phyloP scores from a whole-genome alignment of 2,329 filamentous ascomycete species.

The Pseudogymnoascus pannorum region DNA sequence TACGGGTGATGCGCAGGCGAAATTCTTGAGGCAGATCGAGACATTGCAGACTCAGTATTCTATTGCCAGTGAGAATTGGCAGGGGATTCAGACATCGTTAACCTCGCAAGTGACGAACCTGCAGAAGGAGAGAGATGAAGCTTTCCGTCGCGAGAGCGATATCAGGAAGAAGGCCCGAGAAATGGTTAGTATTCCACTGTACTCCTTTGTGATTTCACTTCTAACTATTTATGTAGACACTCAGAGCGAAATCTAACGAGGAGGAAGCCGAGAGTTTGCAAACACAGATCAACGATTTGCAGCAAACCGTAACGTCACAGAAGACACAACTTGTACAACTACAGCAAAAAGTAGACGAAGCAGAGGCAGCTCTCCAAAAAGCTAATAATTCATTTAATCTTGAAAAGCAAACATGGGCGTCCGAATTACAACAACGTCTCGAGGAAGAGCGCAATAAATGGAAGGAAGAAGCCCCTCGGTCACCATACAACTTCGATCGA shows the following conservation, averaged over 20 bases:
- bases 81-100: constrained; percentile 84
- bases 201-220: constrained; percentile 5
- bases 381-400: constrained; percentile 47
- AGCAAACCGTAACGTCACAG: constrained; percentile 55
- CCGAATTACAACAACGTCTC: constrained; percentile 48
- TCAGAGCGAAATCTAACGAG: constrained; percentile 54
- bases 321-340: constrained; percentile 54
- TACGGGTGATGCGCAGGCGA: constrained; percentile 76
- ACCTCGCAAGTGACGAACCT: constrained; percentile 67
- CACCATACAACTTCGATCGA: constrained; percentile 25
- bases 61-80: constrained; percentile 94
- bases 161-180: constrained; percentile 86
- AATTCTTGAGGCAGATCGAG: constrained; percentile 87
- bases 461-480: constrained; percentile 38
- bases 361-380: constrained; percentile 57
- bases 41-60: constrained; percentile 93
- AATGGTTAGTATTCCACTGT: constrained; percentile 47
- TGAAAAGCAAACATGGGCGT: constrained; percentile 52
- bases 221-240: constrained; percentile 45
- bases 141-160: constrained; percentile 73
- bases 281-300: constrained; percentile 55
- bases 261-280: constrained; percentile 72
- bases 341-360: constrained; percentile 56
- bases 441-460: constrained; percentile 59
- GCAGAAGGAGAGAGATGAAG: constrained; percentile 88